Conservation (phyloP, 306 rosid genomes). For the Fragaria nilgerrensis region DNA sequence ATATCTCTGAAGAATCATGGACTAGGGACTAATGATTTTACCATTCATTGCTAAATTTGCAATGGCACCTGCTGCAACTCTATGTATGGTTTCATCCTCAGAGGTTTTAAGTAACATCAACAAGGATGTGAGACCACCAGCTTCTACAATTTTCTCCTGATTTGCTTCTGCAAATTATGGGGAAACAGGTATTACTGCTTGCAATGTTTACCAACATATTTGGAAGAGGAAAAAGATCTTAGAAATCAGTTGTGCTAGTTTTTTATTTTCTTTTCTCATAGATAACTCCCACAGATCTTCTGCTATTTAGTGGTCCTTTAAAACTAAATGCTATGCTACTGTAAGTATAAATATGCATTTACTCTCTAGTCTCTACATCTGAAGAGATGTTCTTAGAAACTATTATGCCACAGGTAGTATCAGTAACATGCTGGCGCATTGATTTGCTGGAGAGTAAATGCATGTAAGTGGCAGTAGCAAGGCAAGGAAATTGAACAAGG, state of each 20-base stretch:
- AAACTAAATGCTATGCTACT: neutral
- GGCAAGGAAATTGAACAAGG: neutral
- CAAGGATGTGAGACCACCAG: slow-evolving; percentile 90
- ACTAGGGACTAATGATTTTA: slow-evolving; percentile 27
- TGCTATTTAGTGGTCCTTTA: neutral
- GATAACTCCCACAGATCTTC: neutral
- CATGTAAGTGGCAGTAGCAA: neutral
- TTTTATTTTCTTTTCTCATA: neutral
- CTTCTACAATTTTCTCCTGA: slow-evolving; percentile 97
- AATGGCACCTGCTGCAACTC: slow-evolving; percentile 99
- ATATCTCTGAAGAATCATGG: neutral
- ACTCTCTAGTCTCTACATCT: neutral
- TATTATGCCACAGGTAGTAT: neutral
- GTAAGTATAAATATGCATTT: neutral
- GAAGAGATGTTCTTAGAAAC: neutral
- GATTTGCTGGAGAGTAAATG: too few relatives aligned
- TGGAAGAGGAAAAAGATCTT: neutral
- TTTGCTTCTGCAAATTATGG: slow-evolving; percentile 64
- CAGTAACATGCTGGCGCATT: neutral
- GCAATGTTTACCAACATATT: neutral
- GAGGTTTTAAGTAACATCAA: slow-evolving; percentile 77
- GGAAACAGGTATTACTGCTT: slow-evolving; percentile 21
- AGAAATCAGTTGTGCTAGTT: neutral
- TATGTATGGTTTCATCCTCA: slow-evolving; percentile 86
- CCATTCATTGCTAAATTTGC: slow-evolving; percentile 99